Evolutionary conservation across 106 monocot genomes (phyloP).

Genomic region (Phalaenopsis aphrodite): DNA sequence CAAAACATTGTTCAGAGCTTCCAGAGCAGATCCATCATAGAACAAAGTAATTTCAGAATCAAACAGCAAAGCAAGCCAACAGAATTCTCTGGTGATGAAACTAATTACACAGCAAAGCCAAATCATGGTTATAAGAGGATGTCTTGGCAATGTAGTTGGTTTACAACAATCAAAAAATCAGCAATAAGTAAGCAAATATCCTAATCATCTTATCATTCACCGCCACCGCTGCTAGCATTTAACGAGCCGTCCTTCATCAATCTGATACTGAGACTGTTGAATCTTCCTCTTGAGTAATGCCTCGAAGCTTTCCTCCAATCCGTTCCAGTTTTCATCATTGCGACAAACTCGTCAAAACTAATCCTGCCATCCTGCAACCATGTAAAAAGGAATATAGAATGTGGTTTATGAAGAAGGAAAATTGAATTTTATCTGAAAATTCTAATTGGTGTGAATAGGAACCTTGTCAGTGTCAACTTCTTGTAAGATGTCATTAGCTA

Average conservation of each 20-base stretch:
- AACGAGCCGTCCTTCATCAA: conserved; percentile 24
- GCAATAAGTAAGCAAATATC: not conserved
- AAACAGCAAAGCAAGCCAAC: not conserved
- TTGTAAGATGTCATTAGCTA: conserved; percentile 81
- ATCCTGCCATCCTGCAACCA: conserved; percentile 20
- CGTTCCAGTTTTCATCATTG: conserved; percentile 28
- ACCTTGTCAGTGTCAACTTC: conserved; percentile 99
- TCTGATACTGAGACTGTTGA: conserved; percentile 29
- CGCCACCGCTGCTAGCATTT: conserved; percentile 2
- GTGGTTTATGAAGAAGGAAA: not conserved
- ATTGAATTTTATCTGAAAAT: not conserved
- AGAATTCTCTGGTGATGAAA: not conserved
- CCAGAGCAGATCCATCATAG: not conserved
- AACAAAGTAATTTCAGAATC: not conserved
- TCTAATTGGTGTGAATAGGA: not conserved
- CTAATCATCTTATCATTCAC: not conserved
- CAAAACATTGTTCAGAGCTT: not conserved
- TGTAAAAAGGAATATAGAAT: not conserved
- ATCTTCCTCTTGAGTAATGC: conserved; percentile 25
- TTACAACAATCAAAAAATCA: not conserved
- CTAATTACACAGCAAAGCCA: conserved; percentile 3
- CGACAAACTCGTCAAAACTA: conserved; percentile 23
- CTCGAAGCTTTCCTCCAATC: conserved; percentile 29
- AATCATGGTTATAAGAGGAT: not conserved
- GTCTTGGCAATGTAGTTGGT: not conserved